phyloP scores from a whole-genome alignment of 805 yeast species.

The Yarrowia bubula region DNA sequence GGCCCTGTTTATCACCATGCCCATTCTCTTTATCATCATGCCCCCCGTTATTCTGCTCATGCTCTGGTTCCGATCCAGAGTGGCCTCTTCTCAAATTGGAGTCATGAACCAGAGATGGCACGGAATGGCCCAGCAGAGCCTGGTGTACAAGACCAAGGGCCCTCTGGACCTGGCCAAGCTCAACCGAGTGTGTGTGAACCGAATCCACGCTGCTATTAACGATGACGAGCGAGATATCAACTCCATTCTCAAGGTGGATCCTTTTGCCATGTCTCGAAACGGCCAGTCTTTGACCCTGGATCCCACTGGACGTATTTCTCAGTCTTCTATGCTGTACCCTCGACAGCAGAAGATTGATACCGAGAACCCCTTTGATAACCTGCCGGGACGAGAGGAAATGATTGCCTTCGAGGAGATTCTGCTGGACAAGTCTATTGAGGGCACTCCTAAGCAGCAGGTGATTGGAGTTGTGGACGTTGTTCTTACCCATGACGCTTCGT shows the following conservation, averaged over 20 bases:
- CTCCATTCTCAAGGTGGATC: conserved; percentile 14
- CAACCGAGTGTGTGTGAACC: neutral
- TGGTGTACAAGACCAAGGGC: conserved; percentile 7
- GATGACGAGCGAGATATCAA: conserved; percentile 21
- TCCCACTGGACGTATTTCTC: conserved; percentile 22
- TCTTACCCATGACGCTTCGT: conserved; percentile 4
- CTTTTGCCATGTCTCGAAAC: conserved; percentile 20
- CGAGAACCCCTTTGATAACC: conserved; percentile 16
- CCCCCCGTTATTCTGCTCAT: neutral
- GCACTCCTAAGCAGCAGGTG: conserved; percentile 12
- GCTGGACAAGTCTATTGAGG: conserved; percentile 13
- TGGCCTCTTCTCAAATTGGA: conserved; percentile 11
- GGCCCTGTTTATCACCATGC: conserved; percentile 14
- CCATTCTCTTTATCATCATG: conserved; percentile 5
- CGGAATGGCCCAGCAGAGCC: conserved; percentile 11
- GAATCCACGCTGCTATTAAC: conserved; percentile 21
- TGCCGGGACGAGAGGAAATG: conserved; percentile 14
- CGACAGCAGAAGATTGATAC: conserved; percentile 4
- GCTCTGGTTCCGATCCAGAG: conserved; percentile 15
- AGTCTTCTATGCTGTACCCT: conserved; percentile 11
- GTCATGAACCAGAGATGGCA: conserved; percentile 25
- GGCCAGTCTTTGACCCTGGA: conserved; percentile 24
- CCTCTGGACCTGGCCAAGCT: conserved; percentile 12
- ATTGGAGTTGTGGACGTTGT: conserved; percentile 22
- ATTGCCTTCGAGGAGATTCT: conserved; percentile 18